Evolutionary conservation across 2,329 filamentous ascomycete genomes (phyloP).

Genomic region (Sclerotinia glacialis): DNA sequence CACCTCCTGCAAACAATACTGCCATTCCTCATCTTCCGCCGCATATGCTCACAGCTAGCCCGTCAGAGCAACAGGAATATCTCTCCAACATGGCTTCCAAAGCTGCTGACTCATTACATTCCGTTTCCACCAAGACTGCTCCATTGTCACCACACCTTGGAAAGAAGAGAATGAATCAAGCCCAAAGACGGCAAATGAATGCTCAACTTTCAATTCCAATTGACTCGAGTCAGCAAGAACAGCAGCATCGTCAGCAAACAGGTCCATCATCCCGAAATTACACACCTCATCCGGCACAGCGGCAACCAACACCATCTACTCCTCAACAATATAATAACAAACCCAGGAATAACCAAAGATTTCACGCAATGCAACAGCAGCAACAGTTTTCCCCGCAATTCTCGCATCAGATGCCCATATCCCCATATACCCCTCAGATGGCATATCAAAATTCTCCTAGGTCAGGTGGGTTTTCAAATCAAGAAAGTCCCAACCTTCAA

Average conservation of each 20-base stretch:
- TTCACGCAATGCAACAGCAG: slow-evolving; percentile 27
- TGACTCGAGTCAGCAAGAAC: slow-evolving; percentile 40
- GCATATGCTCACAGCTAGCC: slow-evolving; percentile 30
- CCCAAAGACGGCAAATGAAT: slow-evolving; percentile 61
- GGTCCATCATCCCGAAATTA: slow-evolving; percentile 36
- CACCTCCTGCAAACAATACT: slow-evolving; percentile 27
- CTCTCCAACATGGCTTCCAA: slow-evolving; percentile 20
- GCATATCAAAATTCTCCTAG: slow-evolving; percentile 36
- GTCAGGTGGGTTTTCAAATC: slow-evolving; percentile 34
- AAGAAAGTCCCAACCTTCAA: slow-evolving; percentile 22
- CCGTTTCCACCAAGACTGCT: slow-evolving; percentile 21
- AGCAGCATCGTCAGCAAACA: slow-evolving; percentile 38
- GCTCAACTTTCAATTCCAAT: slow-evolving; percentile 57
- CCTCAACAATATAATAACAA: slow-evolving; percentile 15
- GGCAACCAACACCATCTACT: slow-evolving; percentile 23
- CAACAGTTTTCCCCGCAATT: slow-evolving; percentile 29
- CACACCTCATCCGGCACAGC: slow-evolving; percentile 18
- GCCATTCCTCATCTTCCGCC: slow-evolving; percentile 26
- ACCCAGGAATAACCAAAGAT: slow-evolving; percentile 24
- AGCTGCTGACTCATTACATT: slow-evolving; percentile 25
- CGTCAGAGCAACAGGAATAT: slow-evolving; percentile 30
- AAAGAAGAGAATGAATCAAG: slow-evolving; percentile 57
- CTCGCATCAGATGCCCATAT: slow-evolving; percentile 25
- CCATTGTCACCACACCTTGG: slow-evolving; percentile 31
- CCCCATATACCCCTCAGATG: slow-evolving; percentile 27